Evolutionary conservation across 2,329 filamentous ascomycete species (phyloP), one percentile per base, ranked within the genome.

Genomic region (Pseudopyrenochaeta lycopersici): DNA sequence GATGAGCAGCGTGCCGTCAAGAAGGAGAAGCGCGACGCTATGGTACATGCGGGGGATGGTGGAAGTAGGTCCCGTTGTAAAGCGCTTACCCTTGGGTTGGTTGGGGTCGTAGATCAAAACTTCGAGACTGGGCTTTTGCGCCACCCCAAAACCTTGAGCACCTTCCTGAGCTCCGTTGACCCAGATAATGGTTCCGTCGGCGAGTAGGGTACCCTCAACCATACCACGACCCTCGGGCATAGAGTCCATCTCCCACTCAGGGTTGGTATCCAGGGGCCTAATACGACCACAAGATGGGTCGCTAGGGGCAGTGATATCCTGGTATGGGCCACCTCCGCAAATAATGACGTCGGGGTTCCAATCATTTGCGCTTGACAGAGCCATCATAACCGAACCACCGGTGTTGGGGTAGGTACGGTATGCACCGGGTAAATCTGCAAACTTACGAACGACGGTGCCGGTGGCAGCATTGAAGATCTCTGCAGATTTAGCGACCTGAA

Each of bases 111-210:
- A 88, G 44, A 87, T 77, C 18, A 88, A 78, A 32, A 84, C 83
- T 55, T 84, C 80, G 17, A 82, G 72, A 15, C 84, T 81, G 14
- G 85, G 84, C 30, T 81, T 70, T 12, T 75, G 74, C 29, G 83
- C 85, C 46, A 87, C 74, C 31, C 81, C 83, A 69, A 87, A 88
- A 14, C 85, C 85, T 74, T 87, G 84, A 27, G 83, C 81, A 56
- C 85, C 85, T 53, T 76, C 73, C 54, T 82, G 82, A 62, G 80
- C 83, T 52, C 85, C 85, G 64, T 88, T 87, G 52, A 87, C 73
- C 79, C 82, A 86, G 46, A 97, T 70, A 35, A 86, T 79, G 2
- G 81, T 87, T 32, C 85, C 85, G 61, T 88, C 85, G 7, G 85
- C 81, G 32, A 88, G 80, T 10, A 87, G 76, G 32, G 82, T 81